phyloP scores from a whole-genome alignment of 1,284 basidiomycete genomes.

The Moniliella sp. region DNA sequence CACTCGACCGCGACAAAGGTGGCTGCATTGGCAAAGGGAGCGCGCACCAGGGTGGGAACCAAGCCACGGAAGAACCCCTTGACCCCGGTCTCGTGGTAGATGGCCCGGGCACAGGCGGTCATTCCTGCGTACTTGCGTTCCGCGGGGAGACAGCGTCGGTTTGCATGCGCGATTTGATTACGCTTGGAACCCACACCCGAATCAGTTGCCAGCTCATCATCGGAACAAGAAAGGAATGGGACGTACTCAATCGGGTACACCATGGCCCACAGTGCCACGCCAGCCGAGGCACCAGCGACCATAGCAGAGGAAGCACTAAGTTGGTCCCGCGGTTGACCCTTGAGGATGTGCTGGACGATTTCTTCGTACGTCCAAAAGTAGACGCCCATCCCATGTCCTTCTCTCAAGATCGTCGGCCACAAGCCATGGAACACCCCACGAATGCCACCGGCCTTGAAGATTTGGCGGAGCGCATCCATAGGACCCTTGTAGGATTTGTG shows the following conservation, averaged over 20 bases:
- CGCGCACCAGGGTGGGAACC: slow-evolving; percentile 68
- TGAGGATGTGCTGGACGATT: slow-evolving; percentile 56
- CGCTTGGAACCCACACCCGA: too few relatives aligned
- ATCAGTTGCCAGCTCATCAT: slow-evolving; percentile 1
- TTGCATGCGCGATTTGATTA: too few relatives aligned
- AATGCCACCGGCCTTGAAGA: slow-evolving; percentile 40
- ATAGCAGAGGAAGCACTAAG: slow-evolving; percentile 16
- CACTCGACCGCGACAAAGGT: slow-evolving; percentile 31
- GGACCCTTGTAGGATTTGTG: neutral
- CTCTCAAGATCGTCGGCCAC: slow-evolving; percentile 62
- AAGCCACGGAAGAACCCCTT: slow-evolving; percentile 72
- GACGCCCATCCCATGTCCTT: slow-evolving; percentile 39
- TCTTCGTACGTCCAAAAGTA: slow-evolving; percentile 74
- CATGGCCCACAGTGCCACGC: too few relatives aligned
- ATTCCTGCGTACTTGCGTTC: slow-evolving; percentile 54
- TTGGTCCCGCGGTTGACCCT: slow-evolving; percentile 7
- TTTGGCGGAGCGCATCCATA: slow-evolving; percentile 2
- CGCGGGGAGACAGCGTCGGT: slow-evolving; percentile 46
- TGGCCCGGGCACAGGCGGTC: slow-evolving; percentile 56
- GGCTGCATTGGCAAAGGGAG: slow-evolving; percentile 29
- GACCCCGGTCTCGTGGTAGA: slow-evolving; percentile 59
- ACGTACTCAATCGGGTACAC: too few relatives aligned
- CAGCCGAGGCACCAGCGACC: slow-evolving; percentile 21
- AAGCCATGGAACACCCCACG: slow-evolving; percentile 76
- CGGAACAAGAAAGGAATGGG: too few relatives aligned